Percentiles rank a stretch among this genome's conserved stretches.
These are phyloP conservation scores for Pugionium dolabratum DNA, from an alignment of 345 rosid genomes.

Conservation along the genomic window DNA sequence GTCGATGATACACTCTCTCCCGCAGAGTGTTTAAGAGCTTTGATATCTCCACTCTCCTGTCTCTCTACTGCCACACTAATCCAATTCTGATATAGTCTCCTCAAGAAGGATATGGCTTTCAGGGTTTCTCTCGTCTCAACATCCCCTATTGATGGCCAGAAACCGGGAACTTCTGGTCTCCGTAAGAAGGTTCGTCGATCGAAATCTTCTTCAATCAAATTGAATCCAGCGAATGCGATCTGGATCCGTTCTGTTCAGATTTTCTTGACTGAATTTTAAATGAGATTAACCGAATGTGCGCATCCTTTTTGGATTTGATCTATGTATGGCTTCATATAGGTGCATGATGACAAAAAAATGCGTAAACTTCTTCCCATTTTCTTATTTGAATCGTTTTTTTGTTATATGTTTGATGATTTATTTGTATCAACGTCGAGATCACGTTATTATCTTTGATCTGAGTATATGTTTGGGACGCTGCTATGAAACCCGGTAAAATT, in stretches of 20 bases:
- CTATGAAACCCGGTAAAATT: background rate
- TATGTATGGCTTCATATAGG: slow-evolving; percentile 19
- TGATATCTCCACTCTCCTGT: slow-evolving; percentile 11
- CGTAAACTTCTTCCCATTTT: background rate
- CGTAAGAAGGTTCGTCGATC: slow-evolving; percentile 83
- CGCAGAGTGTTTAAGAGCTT: background rate
- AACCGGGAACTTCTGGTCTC: slow-evolving; percentile 99
- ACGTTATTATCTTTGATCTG: background rate
- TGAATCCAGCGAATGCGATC: background rate
- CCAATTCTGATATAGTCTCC: slow-evolving; percentile 13
- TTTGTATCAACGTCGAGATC: slow-evolving; percentile 4
- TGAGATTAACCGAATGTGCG: background rate
- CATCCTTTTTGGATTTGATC: slow-evolving; percentile 2
- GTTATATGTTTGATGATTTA: background rate
- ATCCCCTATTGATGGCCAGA: slow-evolving; percentile 84
- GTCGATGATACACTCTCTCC: slow-evolving; percentile 13
- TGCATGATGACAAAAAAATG: slow-evolving; percentile 1
- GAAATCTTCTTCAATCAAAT: background rate
- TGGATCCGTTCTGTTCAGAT: slow-evolving; percentile 27
- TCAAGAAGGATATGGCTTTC: slow-evolving; percentile 56
- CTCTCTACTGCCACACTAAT: background rate
- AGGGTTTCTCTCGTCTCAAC: slow-evolving; percentile 60
- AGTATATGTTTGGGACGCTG: slow-evolving; percentile 9
- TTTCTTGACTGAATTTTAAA: background rate
- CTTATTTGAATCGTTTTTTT: slow-evolving; percentile 3